Conservation (phyloP, 495 filamentous ascomycete genomes). For the Parathielavia hyrcaniae region DNA sequence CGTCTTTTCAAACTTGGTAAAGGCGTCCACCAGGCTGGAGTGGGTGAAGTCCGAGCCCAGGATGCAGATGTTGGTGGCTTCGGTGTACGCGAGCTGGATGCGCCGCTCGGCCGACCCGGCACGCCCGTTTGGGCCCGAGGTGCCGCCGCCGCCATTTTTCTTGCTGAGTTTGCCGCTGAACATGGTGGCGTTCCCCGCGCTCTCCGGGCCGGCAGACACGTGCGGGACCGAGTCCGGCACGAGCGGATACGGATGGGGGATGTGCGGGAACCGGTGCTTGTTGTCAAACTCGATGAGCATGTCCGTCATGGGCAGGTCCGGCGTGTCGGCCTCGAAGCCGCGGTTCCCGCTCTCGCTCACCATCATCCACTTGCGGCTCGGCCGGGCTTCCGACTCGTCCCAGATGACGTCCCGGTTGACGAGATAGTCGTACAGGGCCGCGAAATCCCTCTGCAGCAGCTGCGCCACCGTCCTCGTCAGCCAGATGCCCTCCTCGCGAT, state of each 20-base stretch:
- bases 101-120: constrained; percentile 37
- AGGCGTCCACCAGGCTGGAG: constrained; percentile 55
- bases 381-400: constrained; percentile 52
- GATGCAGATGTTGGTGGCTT: constrained; percentile 62
- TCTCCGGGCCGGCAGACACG: constrained; percentile 14
- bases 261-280: constrained; percentile 54
- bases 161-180: constrained; percentile 26
- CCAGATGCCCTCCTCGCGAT: constrained; percentile 51
- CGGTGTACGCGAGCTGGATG: constrained; percentile 57
- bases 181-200: constrained; percentile 15
- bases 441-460: constrained; percentile 59
- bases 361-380: constrained; percentile 56
- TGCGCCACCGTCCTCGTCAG: constrained; percentile 53
- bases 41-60: constrained; percentile 49
- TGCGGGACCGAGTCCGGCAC: constrained; percentile 49
- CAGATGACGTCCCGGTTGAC: constrained; percentile 63
- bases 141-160: constrained; percentile 27
- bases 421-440: constrained; percentile 64
- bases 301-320: constrained; percentile 57
- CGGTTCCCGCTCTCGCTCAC: constrained; percentile 45
- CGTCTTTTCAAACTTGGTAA: constrained; percentile 57
- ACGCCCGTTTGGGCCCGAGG: constrained; percentile 21
- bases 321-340: constrained; percentile 54
- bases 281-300: constrained; percentile 64
- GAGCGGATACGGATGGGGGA: constrained; percentile 64